Conservation (phyloP, 2,329 filamentous ascomycete species). For the Exophiala sp. region DNA sequence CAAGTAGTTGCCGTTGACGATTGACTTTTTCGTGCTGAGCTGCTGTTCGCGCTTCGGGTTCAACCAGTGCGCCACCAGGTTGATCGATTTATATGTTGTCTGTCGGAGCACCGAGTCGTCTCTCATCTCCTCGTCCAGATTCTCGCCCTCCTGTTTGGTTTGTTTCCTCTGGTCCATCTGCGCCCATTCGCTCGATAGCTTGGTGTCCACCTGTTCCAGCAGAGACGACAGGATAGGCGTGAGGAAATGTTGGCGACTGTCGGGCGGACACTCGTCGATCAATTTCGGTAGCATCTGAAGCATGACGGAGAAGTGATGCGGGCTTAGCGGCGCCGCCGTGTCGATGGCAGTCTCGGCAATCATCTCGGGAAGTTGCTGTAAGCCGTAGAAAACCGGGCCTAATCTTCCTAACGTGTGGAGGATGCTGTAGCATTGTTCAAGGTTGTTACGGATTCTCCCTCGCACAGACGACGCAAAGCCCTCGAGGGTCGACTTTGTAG, state of each 20-base stretch:
- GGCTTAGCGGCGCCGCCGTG: conserved; percentile 74
- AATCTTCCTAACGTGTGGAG: conserved; percentile 88
- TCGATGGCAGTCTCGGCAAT: conserved; percentile 78
- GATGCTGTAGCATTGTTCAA: conserved; percentile 90
- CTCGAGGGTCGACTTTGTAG: conserved; percentile 83
- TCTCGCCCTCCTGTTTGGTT: conserved; percentile 61
- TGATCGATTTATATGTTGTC: conserved; percentile 83
- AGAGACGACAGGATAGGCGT: conserved; percentile 75
- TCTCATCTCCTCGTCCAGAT: conserved; percentile 94
- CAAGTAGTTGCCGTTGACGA: conserved; percentile 25
- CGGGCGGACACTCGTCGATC: conserved; percentile 83
- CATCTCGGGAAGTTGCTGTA: conserved; percentile 72
- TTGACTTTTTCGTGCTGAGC: conserved; percentile 26
- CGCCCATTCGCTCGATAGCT: conserved; percentile 83
- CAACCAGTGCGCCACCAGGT: conserved; percentile 83
- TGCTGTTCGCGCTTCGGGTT: conserved; percentile 64
- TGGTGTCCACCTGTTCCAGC: conserved; percentile 79
- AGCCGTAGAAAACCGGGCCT: conserved; percentile 84
- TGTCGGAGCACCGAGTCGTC: conserved; percentile 90
- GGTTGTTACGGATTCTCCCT: conserved; percentile 78
- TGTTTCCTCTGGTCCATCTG: conserved; percentile 56
- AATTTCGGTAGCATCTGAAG: conserved; percentile 82
- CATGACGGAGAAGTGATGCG: conserved; percentile 90
- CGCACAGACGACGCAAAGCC: conserved; percentile 90
- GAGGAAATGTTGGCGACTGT: conserved; percentile 70